Conservation (phyloP, 2,329 filamentous ascomycete genomes). For the Aspergillus sp. region DNA sequence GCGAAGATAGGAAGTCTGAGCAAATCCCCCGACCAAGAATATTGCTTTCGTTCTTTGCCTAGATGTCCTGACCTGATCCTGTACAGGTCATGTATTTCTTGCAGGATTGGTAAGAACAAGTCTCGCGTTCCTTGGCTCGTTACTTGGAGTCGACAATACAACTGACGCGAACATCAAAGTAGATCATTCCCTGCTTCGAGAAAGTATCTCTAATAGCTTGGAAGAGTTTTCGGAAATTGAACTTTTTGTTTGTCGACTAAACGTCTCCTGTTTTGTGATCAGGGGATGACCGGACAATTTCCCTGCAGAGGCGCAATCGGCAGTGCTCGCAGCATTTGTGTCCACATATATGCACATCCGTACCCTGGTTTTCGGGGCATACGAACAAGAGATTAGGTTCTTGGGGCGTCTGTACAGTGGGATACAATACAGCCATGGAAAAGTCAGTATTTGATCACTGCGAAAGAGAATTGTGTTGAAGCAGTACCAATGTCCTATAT, state of each 20-base stretch:
- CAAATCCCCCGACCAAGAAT: slow-evolving; percentile 23
- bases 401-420: not conserved
- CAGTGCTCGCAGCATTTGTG: not conserved
- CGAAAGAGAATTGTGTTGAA: not conserved
- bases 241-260: not conserved
- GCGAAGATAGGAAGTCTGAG: slow-evolving; percentile 18
- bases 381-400: not conserved
- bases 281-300: not conserved
- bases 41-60: slow-evolving; percentile 50
- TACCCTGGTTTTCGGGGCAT: not conserved
- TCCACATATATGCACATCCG: not conserved
- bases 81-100: slow-evolving; percentile 14
- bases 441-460: not conserved
- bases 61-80: slow-evolving; percentile 42
- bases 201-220: slow-evolving; percentile 1
- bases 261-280: not conserved
- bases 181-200: not conserved
- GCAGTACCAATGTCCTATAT: not conserved
- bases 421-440: slow-evolving; percentile 1
- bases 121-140: slow-evolving; percentile 9
- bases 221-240: slow-evolving; percentile 2
- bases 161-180: slow-evolving; percentile 1
- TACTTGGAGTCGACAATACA: slow-evolving; percentile 11
- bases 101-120: slow-evolving; percentile 16
- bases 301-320: not conserved